phyloP scores from a whole-genome alignment of 345 rosid genomes.

The Anastatica hierochuntica region DNA sequence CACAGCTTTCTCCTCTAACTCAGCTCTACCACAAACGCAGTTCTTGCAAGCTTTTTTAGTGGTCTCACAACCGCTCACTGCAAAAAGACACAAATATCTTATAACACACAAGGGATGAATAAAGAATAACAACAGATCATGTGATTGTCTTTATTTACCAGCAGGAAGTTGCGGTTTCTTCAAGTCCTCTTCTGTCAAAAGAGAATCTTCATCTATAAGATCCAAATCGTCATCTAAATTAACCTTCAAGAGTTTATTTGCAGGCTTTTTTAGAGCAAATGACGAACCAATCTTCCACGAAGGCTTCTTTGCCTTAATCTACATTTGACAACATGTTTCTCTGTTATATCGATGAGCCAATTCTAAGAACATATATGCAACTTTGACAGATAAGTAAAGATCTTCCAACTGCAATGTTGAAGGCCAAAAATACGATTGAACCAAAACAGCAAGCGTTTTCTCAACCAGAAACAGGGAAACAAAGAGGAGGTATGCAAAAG shows the following conservation, averaged over 20 bases:
- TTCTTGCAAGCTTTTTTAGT: conserved; percentile 95
- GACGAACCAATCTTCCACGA: conserved; percentile 83
- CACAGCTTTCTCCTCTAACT: conserved; percentile 72
- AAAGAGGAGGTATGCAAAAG: background rate
- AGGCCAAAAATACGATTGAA: background rate
- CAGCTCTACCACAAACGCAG: conserved; percentile 96
- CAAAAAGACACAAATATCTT: background rate
- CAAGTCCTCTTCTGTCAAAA: conserved; percentile 75
- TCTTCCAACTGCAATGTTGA: background rate
- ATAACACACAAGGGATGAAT: background rate
- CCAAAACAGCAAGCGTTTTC: background rate
- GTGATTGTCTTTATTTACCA: conserved; percentile 31
- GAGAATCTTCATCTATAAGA: conserved; percentile 93
- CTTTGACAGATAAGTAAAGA: background rate
- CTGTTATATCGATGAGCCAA: background rate
- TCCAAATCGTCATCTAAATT: conserved; percentile 60
- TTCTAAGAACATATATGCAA: background rate
- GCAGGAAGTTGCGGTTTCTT: conserved; percentile 64
- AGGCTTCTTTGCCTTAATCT: conserved; percentile 75
- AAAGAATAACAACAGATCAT: background rate
- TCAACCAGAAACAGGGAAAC: background rate
- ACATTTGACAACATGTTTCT: background rate
- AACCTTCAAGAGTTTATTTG: conserved; percentile 40
- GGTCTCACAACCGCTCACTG: conserved; percentile 79
- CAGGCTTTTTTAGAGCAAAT: conserved; percentile 58